Conservation (phyloP, 805 yeast species). For the Saturnispora gosingensis region DNA sequence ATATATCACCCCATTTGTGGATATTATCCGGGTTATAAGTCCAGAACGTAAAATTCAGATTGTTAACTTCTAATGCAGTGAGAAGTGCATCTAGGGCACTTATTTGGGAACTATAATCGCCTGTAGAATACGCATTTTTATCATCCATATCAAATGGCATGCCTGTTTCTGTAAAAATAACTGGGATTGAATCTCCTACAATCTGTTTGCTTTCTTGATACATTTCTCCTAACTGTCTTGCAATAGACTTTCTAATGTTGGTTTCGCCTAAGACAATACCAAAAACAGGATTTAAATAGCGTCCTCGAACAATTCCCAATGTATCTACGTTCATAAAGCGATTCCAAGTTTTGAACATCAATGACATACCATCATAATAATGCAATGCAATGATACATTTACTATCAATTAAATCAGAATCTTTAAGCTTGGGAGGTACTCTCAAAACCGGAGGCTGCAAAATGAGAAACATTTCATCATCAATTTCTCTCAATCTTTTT, state of each 20-base stretch:
- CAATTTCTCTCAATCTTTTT: conserved; percentile 36
- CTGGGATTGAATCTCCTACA: conserved; percentile 59
- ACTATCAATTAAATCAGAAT: conserved; percentile 41
- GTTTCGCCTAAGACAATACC: conserved; percentile 77
- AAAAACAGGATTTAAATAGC: conserved; percentile 61
- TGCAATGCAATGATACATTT: conserved; percentile 77
- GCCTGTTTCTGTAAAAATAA: conserved; percentile 88
- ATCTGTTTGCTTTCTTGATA: conserved; percentile 50
- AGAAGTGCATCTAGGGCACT: conserved; percentile 77
- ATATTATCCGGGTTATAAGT: conserved; percentile 64
- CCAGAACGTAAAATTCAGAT: conserved; percentile 76
- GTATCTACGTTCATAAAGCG: conserved; percentile 77
- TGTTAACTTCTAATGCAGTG: conserved; percentile 66
- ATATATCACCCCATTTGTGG: conserved; percentile 81
- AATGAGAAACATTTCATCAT: conserved; percentile 43
- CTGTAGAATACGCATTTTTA: conserved; percentile 56
- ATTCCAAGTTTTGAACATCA: conserved; percentile 90
- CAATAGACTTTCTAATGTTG: conserved; percentile 64
- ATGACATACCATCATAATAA: conserved; percentile 89
- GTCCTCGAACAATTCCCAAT: conserved; percentile 73
- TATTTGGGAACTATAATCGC: conserved; percentile 66
- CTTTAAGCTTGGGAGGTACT: conserved; percentile 58
- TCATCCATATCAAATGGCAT: conserved; percentile 95
- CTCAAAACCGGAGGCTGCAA: conserved; percentile 79
- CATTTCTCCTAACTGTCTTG: conserved; percentile 59